These are phyloP conservation scores for Ascobolus immersus DNA, from an alignment of 495 filamentous ascomycete genomes.

Conservation along the genomic window DNA sequence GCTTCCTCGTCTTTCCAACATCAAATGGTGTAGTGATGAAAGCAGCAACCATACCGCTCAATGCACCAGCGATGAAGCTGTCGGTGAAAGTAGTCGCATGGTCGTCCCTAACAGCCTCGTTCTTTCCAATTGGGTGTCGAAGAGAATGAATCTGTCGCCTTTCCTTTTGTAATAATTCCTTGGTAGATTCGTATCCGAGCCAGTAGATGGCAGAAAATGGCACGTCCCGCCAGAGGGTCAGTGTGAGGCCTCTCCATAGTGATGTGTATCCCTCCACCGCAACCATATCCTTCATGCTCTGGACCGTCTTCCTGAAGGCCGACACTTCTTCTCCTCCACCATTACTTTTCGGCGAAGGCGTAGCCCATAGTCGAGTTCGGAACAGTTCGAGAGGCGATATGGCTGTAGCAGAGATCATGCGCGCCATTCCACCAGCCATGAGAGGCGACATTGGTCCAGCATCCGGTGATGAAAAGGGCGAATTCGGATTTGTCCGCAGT, in stretches of 20 bases:
- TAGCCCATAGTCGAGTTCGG: constrained; percentile 70
- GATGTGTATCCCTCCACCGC: constrained; percentile 44
- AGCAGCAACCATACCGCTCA: constrained; percentile 60
- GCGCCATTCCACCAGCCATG: constrained; percentile 49
- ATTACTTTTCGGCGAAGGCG: constrained; percentile 17
- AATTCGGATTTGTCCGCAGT: constrained; percentile 43
- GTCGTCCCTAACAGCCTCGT: constrained; percentile 22
- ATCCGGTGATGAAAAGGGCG: constrained; percentile 36
- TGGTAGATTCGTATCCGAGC: constrained; percentile 76
- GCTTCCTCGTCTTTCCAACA: constrained; percentile 84
- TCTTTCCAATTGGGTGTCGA: constrained; percentile 8
- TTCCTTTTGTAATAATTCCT: constrained; percentile 3
- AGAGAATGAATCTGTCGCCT: constrained; percentile 5
- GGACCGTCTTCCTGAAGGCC: constrained; percentile 45
- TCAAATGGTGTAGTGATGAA: constrained; percentile 90
- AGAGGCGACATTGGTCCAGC: constrained; percentile 48
- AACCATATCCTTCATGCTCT: constrained; percentile 57
- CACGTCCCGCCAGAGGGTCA: constrained; percentile 91
- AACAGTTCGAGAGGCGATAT: constrained; percentile 92
- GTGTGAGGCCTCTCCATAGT: constrained; percentile 73
- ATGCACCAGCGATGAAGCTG: constrained; percentile 64
- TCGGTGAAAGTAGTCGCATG: constrained; percentile 54
- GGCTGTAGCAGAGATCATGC: constrained; percentile 51
- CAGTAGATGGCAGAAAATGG: constrained; percentile 94
- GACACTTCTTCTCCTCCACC: constrained; percentile 25